Base-by-base conservation (phyloP, 2,329 filamentous ascomycete species). In the Didymella sp. region DNA sequence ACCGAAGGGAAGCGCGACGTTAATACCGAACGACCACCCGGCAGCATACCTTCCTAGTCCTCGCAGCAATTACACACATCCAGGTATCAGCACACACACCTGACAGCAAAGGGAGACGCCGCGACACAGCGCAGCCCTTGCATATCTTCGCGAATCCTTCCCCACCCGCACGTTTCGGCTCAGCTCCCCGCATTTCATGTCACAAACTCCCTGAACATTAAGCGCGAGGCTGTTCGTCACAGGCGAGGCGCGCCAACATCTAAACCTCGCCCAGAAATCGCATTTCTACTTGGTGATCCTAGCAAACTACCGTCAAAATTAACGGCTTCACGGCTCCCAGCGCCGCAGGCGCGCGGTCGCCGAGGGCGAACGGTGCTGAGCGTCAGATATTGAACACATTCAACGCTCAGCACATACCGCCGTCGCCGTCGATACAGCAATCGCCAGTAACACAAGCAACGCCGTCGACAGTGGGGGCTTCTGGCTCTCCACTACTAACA, bases 261-360 rank as follows among this genome's bases (percentile, higher is more conserved):
- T 46, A 22, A 13, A 49, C 25, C 40, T 17, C 42, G 22, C 13
- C 19, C 21, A 24, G 42, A 38, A 28, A 46, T 44, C 24, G 12
- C 38, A 21, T 24, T 33, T 21, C 31, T n/a, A 25, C 31, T 31
- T 49, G 48, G 37, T 31, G 30, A 48, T 9, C 2, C 30, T 35
- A 11, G 15, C 47, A 38, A 38, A 37, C 37, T 53, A 61, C 64
- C 69, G 70, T 67, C 71, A 75, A 69, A 59, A 73, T 73, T 70
- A 61, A 57, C 45, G 59, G 64, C 56, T 63, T 63, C 50, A 57
- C 63, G 43, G 59, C 62, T 31, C 52, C 53, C 40, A 58, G 68
- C 63, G 66, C 62, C 56, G 64, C 67, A 37, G 67, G 67, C 61
- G 67, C 71, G 56, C 62, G 56, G 41, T 60, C 68, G 59, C 60